These are phyloP conservation scores for Scleromitrula shiraiana DNA, from an alignment of 2,329 filamentous ascomycete species.

Conservation along the genomic window DNA sequence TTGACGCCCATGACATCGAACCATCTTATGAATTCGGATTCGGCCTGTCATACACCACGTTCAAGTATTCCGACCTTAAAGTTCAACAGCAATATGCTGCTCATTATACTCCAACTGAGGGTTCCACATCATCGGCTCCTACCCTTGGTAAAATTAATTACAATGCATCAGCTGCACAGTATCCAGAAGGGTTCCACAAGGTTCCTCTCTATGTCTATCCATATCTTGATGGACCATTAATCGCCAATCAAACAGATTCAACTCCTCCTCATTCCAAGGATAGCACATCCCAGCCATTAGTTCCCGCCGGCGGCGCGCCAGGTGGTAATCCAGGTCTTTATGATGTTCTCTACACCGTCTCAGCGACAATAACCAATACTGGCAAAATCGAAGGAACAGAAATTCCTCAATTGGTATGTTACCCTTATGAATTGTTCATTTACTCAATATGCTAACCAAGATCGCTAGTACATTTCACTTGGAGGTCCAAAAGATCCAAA, in stretches of 20 bases:
- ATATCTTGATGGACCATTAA: conserved; percentile 40
- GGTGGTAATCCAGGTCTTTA: conserved; percentile 48
- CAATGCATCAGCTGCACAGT: conserved; percentile 11
- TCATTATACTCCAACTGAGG: too few species aligned
- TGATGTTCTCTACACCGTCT: conserved; percentile 47
- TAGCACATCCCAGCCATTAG: conserved; percentile 37
- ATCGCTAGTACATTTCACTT: conserved; percentile 64
- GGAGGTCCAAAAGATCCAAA: conserved; percentile 67
- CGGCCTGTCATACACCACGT: conserved; percentile 71
- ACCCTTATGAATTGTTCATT: background rate
- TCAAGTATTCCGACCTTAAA: too few species aligned
- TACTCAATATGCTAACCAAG: background rate
- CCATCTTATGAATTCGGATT: conserved; percentile 74
- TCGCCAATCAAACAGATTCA: conserved; percentile 16
- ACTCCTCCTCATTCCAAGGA: conserved; percentile 35
- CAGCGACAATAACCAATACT: conserved; percentile 47
- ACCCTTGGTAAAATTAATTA: conserved; percentile 30
- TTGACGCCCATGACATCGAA: conserved; percentile 53
- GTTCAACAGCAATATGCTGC: too few species aligned
- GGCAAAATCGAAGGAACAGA: conserved; percentile 46
- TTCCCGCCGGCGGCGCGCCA: conserved; percentile 41
- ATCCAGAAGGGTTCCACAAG: conserved; percentile 30
- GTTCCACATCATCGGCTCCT: too few species aligned
- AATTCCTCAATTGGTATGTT: conserved; percentile 43
- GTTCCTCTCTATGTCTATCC: conserved; percentile 46